These are phyloP conservation scores for Hericium coralloides DNA, from an alignment of 768 basidiomycete species.

Conservation along the genomic window DNA sequence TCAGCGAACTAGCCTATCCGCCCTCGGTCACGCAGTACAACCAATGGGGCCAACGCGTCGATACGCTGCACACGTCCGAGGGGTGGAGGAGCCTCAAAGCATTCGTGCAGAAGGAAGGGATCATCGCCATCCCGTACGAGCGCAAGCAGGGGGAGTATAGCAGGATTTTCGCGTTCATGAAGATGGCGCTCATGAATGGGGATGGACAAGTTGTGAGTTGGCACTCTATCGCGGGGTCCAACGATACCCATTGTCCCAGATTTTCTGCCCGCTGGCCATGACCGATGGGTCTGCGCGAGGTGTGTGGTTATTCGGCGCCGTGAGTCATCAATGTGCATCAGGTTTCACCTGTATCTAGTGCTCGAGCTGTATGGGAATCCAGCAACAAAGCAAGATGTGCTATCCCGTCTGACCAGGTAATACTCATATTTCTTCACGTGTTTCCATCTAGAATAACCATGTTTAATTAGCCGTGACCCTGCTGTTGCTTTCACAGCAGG, in stretches of 20 bases:
- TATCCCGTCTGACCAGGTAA: constrained; percentile 56
- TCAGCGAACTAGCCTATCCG: constrained; percentile 34
- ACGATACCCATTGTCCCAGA: constrained; percentile 23
- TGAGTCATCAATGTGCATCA: background rate
- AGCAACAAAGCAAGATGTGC: constrained; percentile 48
- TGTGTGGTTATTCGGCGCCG: constrained; percentile 12
- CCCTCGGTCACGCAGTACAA: constrained; percentile 61
- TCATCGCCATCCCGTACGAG: constrained; percentile 61
- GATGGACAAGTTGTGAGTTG: constrained; percentile 52
- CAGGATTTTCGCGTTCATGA: constrained; percentile 57
- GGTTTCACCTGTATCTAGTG: constrained; percentile 24
- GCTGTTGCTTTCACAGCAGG: constrained; percentile 57
- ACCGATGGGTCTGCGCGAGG: constrained; percentile 68
- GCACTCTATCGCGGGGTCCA: background rate
- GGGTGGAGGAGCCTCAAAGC: constrained; percentile 66
- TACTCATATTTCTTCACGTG: background rate
- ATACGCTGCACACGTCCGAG: constrained; percentile 60
- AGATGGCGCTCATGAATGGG: constrained; percentile 50
- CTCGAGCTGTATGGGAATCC: constrained; percentile 56
- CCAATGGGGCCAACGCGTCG: constrained; percentile 62
- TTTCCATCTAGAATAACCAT: background rate
- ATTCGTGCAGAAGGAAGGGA: constrained; percentile 51
- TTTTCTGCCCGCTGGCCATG: constrained; percentile 72
- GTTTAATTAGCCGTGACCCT: constrained; percentile 47
- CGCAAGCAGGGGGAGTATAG: constrained; percentile 52